A percentile compares a stretch with the other conserved stretches of the same genome.
Conservation (phyloP, 2,329 filamentous ascomycete genomes). For the Diaporthe vexans region DNA sequence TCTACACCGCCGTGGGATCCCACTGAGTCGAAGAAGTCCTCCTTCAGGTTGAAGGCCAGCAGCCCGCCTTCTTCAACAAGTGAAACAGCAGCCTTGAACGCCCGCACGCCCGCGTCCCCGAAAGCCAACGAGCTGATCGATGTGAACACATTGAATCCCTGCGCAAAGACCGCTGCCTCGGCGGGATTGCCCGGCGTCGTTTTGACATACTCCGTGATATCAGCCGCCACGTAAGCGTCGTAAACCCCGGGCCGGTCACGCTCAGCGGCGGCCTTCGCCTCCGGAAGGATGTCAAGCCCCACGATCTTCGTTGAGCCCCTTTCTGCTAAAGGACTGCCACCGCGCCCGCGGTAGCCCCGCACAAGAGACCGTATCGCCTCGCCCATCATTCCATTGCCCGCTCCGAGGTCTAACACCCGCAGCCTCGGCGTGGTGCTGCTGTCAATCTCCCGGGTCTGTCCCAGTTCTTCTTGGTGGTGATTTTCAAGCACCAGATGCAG, state of each 20-base stretch:
- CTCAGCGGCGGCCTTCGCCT: conserved; percentile 20
- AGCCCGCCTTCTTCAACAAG: conserved; percentile 26
- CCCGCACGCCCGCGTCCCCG: conserved; percentile 5
- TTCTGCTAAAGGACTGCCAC: neutral
- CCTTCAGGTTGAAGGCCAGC: conserved; percentile 31
- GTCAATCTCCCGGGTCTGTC: neutral
- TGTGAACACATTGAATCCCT: conserved; percentile 25
- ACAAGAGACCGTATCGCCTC: conserved; percentile 4
- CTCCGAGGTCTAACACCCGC: conserved; percentile 14
- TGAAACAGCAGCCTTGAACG: conserved; percentile 27
- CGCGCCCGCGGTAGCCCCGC: neutral
- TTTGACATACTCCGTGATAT: conserved; percentile 25
- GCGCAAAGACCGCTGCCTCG: neutral
- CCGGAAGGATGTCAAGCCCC: conserved; percentile 22
- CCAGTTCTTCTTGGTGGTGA: too few relatives aligned
- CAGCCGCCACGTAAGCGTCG: conserved; percentile 23
- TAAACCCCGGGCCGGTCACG: conserved; percentile 23
- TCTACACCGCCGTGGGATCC: too few relatives aligned
- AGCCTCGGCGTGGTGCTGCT: neutral
- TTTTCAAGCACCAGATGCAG: neutral
- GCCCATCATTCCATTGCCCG: conserved; percentile 30
- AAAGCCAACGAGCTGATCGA: conserved; percentile 17
- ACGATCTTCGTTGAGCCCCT: neutral
- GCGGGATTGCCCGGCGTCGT: neutral
- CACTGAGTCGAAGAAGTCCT: conserved; percentile 1